Evolutionary conservation across 331 rosid species (phyloP).

Genomic region (Pyracantha coccinea): DNA sequence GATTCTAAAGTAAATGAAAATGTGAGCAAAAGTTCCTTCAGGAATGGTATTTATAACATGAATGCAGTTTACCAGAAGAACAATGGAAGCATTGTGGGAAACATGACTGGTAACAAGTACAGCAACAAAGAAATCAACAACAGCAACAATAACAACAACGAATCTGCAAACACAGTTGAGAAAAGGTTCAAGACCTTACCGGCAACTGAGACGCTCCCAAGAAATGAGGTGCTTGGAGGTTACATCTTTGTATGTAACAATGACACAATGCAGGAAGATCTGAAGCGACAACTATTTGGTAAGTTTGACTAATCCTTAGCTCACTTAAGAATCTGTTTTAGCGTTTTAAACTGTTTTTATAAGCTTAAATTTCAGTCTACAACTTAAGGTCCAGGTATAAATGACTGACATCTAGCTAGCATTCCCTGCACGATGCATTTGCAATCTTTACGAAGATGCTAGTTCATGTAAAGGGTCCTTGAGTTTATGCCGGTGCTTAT

Average conservation of each 20-base stretch:
- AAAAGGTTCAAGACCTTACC: slow-evolving; percentile 99
- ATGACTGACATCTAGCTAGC: not conserved
- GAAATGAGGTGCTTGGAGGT: slow-evolving; percentile 98
- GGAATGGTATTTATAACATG: slow-evolving; percentile 59
- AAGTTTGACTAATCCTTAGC: not conserved
- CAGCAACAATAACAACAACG: slow-evolving; percentile 28
- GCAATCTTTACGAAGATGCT: not conserved
- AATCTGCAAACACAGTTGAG: slow-evolving; percentile 52
- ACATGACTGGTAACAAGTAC: slow-evolving; percentile 54
- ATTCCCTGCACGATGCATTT: not conserved
- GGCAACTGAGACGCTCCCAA: slow-evolving; percentile 93
- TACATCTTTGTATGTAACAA: slow-evolving; percentile 98
- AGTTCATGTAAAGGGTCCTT: not conserved
- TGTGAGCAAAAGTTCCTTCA: slow-evolving; percentile 50
- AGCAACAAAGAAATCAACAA: slow-evolving; percentile 56
- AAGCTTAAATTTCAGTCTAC: not conserved
- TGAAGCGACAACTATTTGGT: slow-evolving; percentile 97
- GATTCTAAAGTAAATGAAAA: slow-evolving; percentile 61
- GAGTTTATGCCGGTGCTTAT: not conserved
- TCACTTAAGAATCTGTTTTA: not conserved
- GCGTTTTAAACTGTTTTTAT: too few relatives aligned
- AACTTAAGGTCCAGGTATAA: not conserved
- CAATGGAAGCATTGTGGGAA: slow-evolving; percentile 46
- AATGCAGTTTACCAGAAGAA: slow-evolving; percentile 69
- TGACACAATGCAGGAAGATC: slow-evolving; percentile 99